These are phyloP conservation scores for Wallemia ichthyophaga DNA, from an alignment of 1,284 basidiomycete species.

Conservation along the genomic window DNA sequence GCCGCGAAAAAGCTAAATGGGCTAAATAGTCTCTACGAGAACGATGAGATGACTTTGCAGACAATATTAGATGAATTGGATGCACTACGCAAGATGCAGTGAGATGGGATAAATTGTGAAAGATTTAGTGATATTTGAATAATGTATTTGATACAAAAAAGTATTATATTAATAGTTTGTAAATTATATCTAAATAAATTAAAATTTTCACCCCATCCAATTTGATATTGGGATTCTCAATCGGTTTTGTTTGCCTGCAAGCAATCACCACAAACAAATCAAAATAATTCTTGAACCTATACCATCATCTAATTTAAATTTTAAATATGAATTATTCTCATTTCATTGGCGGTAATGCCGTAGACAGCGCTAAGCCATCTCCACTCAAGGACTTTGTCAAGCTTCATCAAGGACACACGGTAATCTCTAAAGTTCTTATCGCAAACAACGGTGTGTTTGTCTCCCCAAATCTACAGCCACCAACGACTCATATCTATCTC, in stretches of 20 bases:
- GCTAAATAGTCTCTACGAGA: slow-evolving; percentile 34
- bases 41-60: slow-evolving; percentile 59
- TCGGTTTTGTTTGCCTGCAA: not conserved
- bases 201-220: not conserved
- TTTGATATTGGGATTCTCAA: not conserved
- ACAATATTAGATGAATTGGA: slow-evolving; percentile 34
- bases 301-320: slow-evolving; percentile 1
- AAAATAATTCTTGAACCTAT: slow-evolving; percentile 1
- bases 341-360: slow-evolving; percentile 52
- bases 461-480: not conserved
- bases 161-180: no score
- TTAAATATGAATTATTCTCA: not conserved
- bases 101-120: not conserved
- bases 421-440: slow-evolving; percentile 93
- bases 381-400: slow-evolving; percentile 76
- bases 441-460: slow-evolving; percentile 62
- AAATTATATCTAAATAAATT: not conserved
- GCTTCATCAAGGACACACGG: slow-evolving; percentile 74
- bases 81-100: not conserved
- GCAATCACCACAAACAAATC: not conserved
- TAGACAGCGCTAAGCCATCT: slow-evolving; percentile 50
- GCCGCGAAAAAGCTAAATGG: not conserved
- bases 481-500: slow-evolving; percentile 8
- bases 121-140: no score
- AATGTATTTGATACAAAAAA: no score